Evolutionary conservation across 768 basidiomycete genomes (phyloP).

Genomic region (Baorangia bicolor): DNA sequence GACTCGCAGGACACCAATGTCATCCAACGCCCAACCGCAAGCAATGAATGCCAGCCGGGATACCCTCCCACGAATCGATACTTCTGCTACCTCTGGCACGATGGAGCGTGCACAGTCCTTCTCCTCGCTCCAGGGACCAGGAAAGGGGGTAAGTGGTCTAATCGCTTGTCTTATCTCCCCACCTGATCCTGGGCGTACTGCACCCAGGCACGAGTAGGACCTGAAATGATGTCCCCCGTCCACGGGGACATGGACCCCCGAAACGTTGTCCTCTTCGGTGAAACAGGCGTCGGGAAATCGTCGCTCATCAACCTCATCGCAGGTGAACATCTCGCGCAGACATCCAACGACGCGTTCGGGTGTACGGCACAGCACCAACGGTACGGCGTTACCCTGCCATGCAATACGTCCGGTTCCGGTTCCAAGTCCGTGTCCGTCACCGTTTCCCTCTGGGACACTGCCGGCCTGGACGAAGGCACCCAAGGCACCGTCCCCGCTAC

Average conservation of each 20-base stretch:
- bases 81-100: background rate
- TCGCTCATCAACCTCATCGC: background rate
- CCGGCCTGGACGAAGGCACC: conserved; percentile 2
- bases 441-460: conserved; percentile 1
- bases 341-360: conserved; percentile 2
- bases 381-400: background rate
- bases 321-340: background rate
- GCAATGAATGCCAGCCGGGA: background rate
- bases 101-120: too few species aligned
- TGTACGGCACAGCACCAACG: background rate
- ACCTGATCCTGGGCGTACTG: background rate
- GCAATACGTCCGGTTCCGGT: too few species aligned
- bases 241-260: too few species aligned
- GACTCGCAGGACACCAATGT: background rate
- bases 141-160: background rate
- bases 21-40: background rate
- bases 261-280: background rate
- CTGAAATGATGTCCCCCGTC: background rate
- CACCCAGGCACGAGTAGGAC: background rate
- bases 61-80: background rate
- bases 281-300: background rate
- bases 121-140: background rate
- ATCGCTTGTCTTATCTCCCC: background rate
- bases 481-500: background rate
- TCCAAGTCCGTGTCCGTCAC: background rate